These are phyloP conservation scores for Vanrija pseudolonga DNA, from an alignment of 1,284 basidiomycete genomes.

Conservation along the genomic window DNA sequence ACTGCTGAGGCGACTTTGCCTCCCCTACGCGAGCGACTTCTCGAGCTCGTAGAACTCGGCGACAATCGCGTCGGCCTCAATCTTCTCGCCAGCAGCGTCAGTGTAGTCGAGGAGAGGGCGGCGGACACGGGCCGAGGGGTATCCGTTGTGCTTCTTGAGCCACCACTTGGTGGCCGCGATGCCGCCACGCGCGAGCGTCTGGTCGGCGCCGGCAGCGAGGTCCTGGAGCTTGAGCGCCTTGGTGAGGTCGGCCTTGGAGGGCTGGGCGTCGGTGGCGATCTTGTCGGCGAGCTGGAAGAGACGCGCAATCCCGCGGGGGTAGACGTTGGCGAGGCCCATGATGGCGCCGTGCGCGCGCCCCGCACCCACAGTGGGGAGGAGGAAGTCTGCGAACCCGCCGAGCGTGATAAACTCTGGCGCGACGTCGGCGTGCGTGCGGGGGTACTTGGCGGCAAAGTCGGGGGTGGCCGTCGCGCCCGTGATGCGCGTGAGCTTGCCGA, in stretches of 20 bases:
- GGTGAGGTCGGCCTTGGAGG: conserved; percentile 55
- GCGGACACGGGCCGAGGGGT: conserved; percentile 61
- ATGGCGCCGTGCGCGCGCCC: conserved; percentile 68
- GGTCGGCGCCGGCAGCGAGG: conserved; percentile 73
- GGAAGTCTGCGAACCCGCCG: conserved; percentile 73
- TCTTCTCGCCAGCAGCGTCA: conserved; percentile 55
- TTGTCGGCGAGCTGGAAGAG: conserved; percentile 60
- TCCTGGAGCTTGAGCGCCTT: conserved; percentile 74
- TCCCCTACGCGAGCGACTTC: conserved; percentile 52
- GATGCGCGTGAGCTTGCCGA: conserved; percentile 83
- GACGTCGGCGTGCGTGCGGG: conserved; percentile 58
- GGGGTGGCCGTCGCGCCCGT: conserved; percentile 62
- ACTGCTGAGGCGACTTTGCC: neutral
- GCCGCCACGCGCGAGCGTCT: conserved; percentile 69
- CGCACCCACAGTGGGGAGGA: conserved; percentile 63
- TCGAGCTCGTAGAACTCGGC: conserved; percentile 65
- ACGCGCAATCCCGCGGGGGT: conserved; percentile 62
- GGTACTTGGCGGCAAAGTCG: conserved; percentile 58
- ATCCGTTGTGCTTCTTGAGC: conserved; percentile 65
- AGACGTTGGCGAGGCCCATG: conserved; percentile 72
- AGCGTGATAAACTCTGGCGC: conserved; percentile 63
- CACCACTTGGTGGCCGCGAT: conserved; percentile 80
- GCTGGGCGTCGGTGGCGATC: conserved; percentile 55
- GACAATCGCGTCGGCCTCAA: conserved; percentile 69
- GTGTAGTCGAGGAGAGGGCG: conserved; percentile 68